A percentile compares a stretch with the other conserved stretches of the same genome.
Evolutionary conservation across 306 rosid species (phyloP).

Genomic region (Adenanthera pavonina): DNA sequence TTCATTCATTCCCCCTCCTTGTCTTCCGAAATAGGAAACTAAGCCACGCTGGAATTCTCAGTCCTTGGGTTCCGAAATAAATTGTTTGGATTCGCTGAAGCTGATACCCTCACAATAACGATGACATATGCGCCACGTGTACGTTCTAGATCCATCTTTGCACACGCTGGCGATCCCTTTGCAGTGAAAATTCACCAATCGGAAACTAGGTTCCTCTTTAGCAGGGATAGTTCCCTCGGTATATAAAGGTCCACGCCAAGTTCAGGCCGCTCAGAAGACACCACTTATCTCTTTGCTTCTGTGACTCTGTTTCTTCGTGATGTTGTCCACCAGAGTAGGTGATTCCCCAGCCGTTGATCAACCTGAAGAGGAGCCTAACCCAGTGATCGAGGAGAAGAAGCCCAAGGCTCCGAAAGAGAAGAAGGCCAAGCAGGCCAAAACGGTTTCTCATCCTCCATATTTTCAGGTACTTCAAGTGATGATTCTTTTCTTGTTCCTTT

Average conservation of each 20-base stretch:
- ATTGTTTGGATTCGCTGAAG: background rate
- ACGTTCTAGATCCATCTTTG: slow-evolving; percentile 47
- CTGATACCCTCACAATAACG: slow-evolving; percentile 24
- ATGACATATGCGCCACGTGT: slow-evolving; percentile 52
- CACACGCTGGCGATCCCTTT: slow-evolving; percentile 55
- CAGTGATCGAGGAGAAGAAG: slow-evolving; percentile 57
- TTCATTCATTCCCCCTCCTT: background rate
- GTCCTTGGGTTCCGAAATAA: background rate
- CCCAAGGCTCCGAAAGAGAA: slow-evolving; percentile 56
- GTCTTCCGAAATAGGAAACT: background rate
- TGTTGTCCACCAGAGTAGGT: slow-evolving; percentile 57
- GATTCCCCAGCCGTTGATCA: slow-evolving; percentile 39
- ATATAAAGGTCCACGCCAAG: slow-evolving; percentile 26
- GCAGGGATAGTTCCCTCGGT: slow-evolving; percentile 41
- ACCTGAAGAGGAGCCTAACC: slow-evolving; percentile 43
- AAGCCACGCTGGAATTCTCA: slow-evolving; percentile 42
- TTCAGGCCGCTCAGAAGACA: rapidly evolving
- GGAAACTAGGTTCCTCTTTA: background rate
- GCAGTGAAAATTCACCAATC: slow-evolving; percentile 47
- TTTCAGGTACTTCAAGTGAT: slow-evolving; percentile 58
- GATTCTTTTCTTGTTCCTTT: background rate
- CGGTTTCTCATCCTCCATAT: slow-evolving; percentile 81
- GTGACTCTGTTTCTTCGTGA: slow-evolving; percentile 19
- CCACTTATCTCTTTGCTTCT: background rate
- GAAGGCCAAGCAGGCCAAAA: slow-evolving; percentile 62